Evolutionary conservation across 2,329 filamentous ascomycete species (phyloP).

Genomic region (Aureobasidium uvarum): DNA sequence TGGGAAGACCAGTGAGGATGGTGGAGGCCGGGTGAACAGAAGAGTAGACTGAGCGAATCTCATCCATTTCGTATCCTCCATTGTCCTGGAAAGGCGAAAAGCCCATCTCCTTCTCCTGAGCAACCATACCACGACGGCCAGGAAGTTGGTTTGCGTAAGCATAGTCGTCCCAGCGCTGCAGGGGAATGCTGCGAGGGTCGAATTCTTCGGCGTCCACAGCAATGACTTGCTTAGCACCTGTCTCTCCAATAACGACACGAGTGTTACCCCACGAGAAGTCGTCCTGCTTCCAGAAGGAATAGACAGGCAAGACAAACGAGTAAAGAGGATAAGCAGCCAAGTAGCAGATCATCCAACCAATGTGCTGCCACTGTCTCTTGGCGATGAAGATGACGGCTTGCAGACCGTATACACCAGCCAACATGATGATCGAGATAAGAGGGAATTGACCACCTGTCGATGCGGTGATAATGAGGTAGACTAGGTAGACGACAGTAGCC

Average conservation of each 20-base stretch:
- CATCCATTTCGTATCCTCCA: conserved; percentile 88
- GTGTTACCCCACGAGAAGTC: conserved; percentile 99
- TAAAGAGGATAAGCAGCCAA: conserved; percentile 93
- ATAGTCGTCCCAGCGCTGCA: conserved; percentile 98
- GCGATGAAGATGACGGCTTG: conserved; percentile 95
- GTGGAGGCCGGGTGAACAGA: conserved; percentile 84
- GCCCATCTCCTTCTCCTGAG: conserved; percentile 57
- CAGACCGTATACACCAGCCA: conserved; percentile 90
- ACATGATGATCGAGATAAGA: conserved; percentile 79
- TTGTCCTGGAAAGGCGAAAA: conserved; percentile 33
- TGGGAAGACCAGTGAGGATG: conserved; percentile 73
- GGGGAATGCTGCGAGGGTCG: conserved; percentile 86
- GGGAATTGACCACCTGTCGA: conserved; percentile 75
- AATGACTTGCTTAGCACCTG: conserved; percentile 85
- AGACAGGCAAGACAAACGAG: conserved; percentile 84
- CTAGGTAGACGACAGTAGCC: conserved; percentile 82
- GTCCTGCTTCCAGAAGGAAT: conserved; percentile 99
- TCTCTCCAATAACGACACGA: conserved; percentile 92
- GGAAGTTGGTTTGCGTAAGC: conserved; percentile 82
- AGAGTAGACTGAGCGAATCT: conserved; percentile 95
- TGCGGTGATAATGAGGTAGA: conserved; percentile 79
- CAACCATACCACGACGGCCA: conserved; percentile 72
- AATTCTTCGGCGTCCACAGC: conserved; percentile 81
- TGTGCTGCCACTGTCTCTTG: conserved; percentile 96
- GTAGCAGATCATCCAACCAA: conserved; percentile 99